Conservation (phyloP, 1,284 basidiomycete species). For the Mycena sp. region DNA sequence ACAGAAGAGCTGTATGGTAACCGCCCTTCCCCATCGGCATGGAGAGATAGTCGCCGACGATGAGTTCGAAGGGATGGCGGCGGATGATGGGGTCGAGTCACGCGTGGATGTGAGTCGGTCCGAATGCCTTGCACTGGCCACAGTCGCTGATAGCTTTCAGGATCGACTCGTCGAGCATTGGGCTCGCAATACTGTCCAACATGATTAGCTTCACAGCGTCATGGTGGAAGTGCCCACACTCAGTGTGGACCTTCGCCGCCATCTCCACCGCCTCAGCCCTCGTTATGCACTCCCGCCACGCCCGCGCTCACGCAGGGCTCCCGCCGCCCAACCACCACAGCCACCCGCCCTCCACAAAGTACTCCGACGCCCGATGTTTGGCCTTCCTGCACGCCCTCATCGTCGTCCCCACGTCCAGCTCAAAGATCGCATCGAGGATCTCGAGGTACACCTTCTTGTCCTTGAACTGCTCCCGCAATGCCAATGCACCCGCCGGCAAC, state of each 20-base stretch:
- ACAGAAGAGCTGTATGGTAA: conserved; percentile 19
- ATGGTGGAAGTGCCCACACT: conserved; percentile 40
- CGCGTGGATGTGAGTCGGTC: conserved; percentile 37
- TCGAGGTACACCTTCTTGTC: conserved; percentile 36
- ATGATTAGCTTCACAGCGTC: conserved; percentile 41
- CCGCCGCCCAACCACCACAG: conserved; percentile 42
- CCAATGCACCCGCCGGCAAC: not conserved
- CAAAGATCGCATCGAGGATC: conserved; percentile 38
- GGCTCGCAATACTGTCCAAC: conserved; percentile 38
- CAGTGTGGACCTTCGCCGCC: conserved; percentile 32
- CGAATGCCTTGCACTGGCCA: conserved; percentile 38
- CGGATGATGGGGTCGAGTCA: conserved; percentile 45
- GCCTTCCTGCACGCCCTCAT: conserved; percentile 29
- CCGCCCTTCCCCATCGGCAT: conserved; percentile 44
- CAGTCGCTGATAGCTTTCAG: conserved; percentile 41
- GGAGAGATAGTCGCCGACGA: conserved; percentile 45
- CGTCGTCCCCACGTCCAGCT: conserved; percentile 14
- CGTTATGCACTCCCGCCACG: conserved; percentile 29
- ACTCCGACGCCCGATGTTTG: conserved; percentile 36
- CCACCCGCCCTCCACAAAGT: conserved; percentile 42
- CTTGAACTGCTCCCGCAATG: conserved; percentile 35
- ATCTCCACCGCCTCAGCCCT: conserved; percentile 29
- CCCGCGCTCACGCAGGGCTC: conserved; percentile 16
- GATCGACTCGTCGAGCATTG: conserved; percentile 41
- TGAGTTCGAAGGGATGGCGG: conserved; percentile 45